These are phyloP conservation scores for Inonotus hispidus DNA, from an alignment of 1,284 basidiomycete genomes.

Conservation along the genomic window DNA sequence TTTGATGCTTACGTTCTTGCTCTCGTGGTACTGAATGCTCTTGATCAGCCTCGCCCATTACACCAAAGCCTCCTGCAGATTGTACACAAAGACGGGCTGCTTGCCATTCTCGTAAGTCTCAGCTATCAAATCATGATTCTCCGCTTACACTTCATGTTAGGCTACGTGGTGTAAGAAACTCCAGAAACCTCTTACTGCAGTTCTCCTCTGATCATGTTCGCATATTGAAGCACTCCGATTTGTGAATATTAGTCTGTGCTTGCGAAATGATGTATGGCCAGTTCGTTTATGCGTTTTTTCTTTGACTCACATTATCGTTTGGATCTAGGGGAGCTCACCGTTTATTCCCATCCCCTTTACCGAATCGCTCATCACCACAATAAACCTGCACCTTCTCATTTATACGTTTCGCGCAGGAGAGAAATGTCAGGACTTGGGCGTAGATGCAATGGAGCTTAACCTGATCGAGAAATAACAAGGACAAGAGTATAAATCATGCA, in stretches of 20 bases:
- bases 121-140: too few relatives aligned
- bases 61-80: not conserved
- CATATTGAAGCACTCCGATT: not conserved
- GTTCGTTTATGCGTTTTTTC: not conserved
- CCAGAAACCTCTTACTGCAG: too few relatives aligned
- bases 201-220: not conserved
- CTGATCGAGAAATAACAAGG: too few relatives aligned
- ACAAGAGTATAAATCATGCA: too few relatives aligned
- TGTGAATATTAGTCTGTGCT: not conserved
- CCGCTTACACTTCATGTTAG: too few relatives aligned
- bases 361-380: not conserved
- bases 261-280: not conserved
- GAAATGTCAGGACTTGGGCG: too few relatives aligned
- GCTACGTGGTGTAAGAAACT: not conserved
- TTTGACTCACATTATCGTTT: not conserved
- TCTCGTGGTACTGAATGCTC: slow-evolving; percentile 1
- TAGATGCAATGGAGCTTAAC: too few relatives aligned
- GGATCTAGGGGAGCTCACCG: not conserved
- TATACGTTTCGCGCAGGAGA: not conserved
- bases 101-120: not conserved
- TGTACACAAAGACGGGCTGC: not conserved
- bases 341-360: not conserved
- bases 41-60: not conserved
- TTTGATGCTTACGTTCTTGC: slow-evolving; percentile 1
- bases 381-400: not conserved